These are phyloP conservation scores for Thuidium tamariscinum DNA, from an alignment of 225 moss, liverwort and hornwort genomes.

Conservation along the genomic window DNA sequence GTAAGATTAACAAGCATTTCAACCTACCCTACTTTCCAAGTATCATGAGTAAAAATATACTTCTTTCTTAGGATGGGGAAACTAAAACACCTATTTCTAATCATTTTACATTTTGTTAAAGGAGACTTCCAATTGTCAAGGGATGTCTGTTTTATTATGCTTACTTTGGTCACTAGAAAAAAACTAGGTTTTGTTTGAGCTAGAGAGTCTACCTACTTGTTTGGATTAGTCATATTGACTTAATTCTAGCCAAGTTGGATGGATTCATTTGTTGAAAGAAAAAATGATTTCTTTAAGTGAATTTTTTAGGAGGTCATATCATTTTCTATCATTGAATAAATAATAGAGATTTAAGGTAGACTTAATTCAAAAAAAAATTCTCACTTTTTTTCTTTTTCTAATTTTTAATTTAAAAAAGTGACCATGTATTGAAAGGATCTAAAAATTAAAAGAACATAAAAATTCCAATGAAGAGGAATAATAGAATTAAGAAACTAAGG, in stretches of 20 bases:
- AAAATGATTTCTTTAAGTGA: neutral
- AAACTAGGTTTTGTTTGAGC: neutral
- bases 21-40: fast-evolving
- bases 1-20: neutral
- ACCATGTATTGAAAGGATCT: neutral
- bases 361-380: no score
- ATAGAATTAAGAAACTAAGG: neutral
- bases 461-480: neutral
- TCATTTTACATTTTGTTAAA: neutral
- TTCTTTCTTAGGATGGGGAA: fast-evolving
- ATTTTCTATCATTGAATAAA: no score
- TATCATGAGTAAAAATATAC: fast-evolving
- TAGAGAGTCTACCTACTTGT: neutral
- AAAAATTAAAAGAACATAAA: neutral
- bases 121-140: neutral
- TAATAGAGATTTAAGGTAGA: no score
- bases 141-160: neutral
- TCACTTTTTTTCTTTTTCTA: neutral
- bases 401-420: neutral
- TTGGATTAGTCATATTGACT: neutral
- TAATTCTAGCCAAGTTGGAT: neutral
- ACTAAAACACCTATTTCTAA: neutral
- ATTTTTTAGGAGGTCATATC: no score
- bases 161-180: no score
- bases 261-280: no score